Evolutionary conservation across 345 rosid genomes (phyloP), one percentile per base, ranked within the genome.

Genomic region (Gossypium bickii): DNA sequence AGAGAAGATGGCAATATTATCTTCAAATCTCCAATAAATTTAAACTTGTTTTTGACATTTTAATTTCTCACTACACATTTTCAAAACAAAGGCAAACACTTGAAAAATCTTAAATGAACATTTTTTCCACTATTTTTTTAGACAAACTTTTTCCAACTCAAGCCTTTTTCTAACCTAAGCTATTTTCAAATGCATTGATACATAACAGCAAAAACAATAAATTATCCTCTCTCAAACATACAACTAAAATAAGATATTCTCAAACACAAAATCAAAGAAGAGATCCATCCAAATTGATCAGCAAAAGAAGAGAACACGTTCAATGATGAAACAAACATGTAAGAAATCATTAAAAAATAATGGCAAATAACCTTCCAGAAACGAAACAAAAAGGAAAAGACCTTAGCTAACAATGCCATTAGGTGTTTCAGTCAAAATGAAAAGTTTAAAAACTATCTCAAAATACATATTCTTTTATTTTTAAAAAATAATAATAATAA

Each of bases 231-330:
- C 41, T 22, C 7, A 16, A 49, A 2, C 34, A 51, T 16, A 27
- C 4, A 51, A 69, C 17, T 69, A 15, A 55, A 68, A 48, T 71
- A 29, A 34, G 44, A 63, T 48, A 47, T 38, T 71, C 45, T 24
- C 34, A 12, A 15, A 16, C 25, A 57, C 34, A 43, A 69, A 25
- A 22, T 47, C 62, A 22, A 24, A 63, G 34, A 58, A 70, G 27
- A 53, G 25, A 64, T 22, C 63, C 34, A 55, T 62, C 64, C 7
- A 73, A 58, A 69, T 60, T 20, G 7, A 63, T 71, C 62, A 53
- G 70, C 70, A 38, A 43, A 70, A 12, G 12, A 64, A 72, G 15
- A 29, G 67, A 81, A 58, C 22, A 13, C 45, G 9, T 24, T 51
- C 67, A 68, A 52, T 24, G 59, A 41, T 2, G 25, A 67, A 72